Evolutionary conservation across 2,329 filamentous ascomycete species (phyloP).

Genomic region (Pleurostoma richardsiae): DNA sequence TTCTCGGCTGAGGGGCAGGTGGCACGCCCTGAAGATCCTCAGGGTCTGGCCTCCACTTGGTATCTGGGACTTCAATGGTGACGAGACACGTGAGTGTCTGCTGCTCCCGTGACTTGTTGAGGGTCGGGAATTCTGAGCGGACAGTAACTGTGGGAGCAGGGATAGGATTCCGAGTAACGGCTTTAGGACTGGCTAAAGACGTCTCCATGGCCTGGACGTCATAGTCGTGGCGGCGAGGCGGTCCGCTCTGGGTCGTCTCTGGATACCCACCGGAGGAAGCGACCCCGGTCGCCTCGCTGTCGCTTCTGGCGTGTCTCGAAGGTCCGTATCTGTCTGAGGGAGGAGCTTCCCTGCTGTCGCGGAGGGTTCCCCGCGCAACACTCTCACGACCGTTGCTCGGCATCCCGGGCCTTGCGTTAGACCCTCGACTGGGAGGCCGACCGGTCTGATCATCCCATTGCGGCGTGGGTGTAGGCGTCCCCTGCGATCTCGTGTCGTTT

Average conservation of each 20-base stretch:
- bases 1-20: conserved; percentile 35
- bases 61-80: conserved; percentile 89
- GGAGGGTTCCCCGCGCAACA: conserved; percentile 30
- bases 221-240: conserved; percentile 76
- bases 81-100: conserved; percentile 92
- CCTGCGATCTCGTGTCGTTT: conserved; percentile 53
- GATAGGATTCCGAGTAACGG: conserved; percentile 76
- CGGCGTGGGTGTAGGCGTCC: conserved; percentile 54
- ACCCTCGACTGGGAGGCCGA: conserved; percentile 48
- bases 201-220: conserved; percentile 96
- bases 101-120: conserved; percentile 87
- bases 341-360: conserved; percentile 44
- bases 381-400: conserved; percentile 26
- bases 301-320: conserved; percentile 64
- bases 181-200: conserved; percentile 67
- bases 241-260: conserved; percentile 66
- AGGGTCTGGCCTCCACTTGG: conserved; percentile 81
- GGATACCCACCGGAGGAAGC: conserved; percentile 76
- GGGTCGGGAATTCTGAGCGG: conserved; percentile 92
- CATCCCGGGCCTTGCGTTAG: conserved; percentile 28
- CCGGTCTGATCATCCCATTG: conserved; percentile 59
- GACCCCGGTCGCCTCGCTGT: conserved; percentile 70
- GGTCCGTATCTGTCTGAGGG: conserved; percentile 37
- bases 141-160: conserved; percentile 89
- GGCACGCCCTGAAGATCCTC: conserved; percentile 65